Conservation (phyloP, 164 flowering plant genomes). For the Berberis vulgaris region DNA sequence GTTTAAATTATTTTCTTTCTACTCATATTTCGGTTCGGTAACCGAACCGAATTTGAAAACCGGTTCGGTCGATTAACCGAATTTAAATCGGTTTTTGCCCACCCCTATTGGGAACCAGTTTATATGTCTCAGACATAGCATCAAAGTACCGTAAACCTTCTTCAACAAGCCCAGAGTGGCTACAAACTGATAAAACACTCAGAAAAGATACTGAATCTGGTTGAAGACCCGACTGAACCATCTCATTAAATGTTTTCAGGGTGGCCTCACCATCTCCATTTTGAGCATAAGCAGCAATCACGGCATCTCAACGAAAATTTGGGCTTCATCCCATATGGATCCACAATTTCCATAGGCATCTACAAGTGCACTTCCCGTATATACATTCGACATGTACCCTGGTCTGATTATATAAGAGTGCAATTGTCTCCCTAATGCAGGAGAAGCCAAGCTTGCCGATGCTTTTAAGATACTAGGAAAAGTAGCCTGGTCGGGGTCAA, state of each 20-base stretch:
- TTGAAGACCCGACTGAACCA: constrained; percentile 40
- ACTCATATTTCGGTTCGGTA: too few species aligned
- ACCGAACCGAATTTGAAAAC: too few species aligned
- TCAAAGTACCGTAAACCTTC: constrained; percentile 46
- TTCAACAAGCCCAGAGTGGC: constrained; percentile 63
- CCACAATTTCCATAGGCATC: constrained; percentile 75
- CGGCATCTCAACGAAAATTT: constrained; percentile 54
- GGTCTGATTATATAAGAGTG: constrained; percentile 43
- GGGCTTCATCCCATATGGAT: constrained; percentile 44
- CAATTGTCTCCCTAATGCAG: constrained; percentile 53
- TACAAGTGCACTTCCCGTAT: constrained; percentile 59
- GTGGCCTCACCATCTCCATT: constrained; percentile 58
- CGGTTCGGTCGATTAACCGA: too few species aligned
- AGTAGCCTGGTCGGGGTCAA: constrained; percentile 60
- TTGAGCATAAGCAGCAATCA: constrained; percentile 72
- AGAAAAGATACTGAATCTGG: constrained; percentile 80
- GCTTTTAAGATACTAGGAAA: constrained; percentile 59
- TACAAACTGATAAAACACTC: constrained; percentile 55
- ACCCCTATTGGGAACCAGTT: constrained; percentile 38
- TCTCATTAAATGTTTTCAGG: constrained; percentile 37
- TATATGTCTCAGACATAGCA: constrained; percentile 36
- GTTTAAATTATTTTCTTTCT: too few species aligned
- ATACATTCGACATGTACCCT: constrained; percentile 59
- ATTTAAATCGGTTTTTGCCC: too few species aligned
- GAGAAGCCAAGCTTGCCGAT: constrained; percentile 50